phyloP scores from a whole-genome alignment of 768 basidiomycete genomes.

The Leccinum subgranulosum region DNA sequence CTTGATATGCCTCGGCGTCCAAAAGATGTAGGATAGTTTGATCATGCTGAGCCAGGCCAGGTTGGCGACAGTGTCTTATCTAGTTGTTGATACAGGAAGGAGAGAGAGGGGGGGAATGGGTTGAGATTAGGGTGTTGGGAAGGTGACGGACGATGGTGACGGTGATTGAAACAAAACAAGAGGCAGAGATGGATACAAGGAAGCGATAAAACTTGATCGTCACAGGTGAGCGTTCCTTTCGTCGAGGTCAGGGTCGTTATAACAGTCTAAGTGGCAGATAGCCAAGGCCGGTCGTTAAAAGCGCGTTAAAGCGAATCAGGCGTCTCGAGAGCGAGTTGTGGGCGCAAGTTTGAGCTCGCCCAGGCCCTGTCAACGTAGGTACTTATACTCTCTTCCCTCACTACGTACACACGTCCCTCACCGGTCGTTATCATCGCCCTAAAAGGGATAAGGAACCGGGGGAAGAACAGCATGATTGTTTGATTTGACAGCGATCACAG shows the following conservation, averaged over 20 bases:
- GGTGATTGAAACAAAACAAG: neutral
- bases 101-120: no score
- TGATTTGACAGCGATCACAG: neutral
- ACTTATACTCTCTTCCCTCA: neutral
- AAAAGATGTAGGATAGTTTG: conserved; percentile 51
- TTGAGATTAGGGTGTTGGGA: neutral
- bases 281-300: neutral
- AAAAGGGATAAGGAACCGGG: neutral
- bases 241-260: neutral
- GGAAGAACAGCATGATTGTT: neutral
- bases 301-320: neutral
- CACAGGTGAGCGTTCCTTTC: neutral
- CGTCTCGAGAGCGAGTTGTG: neutral
- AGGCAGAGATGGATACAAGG: neutral
- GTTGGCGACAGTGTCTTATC: neutral
- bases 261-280: neutral
- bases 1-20: conserved; percentile 50
- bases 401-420: neutral
- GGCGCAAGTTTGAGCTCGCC: neutral
- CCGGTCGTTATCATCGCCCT: neutral
- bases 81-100: neutral
- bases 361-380: neutral
- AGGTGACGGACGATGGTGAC: neutral
- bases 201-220: neutral
- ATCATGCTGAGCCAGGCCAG: conserved; percentile 25